These are phyloP conservation scores for Talaromyces adpressus DNA, from an alignment of 495 filamentous ascomycete species.

Conservation along the genomic window DNA sequence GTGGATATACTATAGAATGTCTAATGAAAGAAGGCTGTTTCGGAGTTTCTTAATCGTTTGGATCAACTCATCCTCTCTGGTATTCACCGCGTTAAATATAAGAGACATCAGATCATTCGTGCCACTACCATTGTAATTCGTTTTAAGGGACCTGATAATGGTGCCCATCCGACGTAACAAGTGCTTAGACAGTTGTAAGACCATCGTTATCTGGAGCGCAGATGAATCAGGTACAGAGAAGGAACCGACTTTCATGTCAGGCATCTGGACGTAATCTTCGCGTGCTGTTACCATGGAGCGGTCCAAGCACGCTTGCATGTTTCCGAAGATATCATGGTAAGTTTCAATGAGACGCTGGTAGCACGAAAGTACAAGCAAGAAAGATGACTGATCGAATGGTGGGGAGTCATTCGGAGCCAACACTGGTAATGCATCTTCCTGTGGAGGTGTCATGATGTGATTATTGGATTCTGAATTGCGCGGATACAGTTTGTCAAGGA, in stretches of 20 bases:
- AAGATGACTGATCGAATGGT: conserved; percentile 6
- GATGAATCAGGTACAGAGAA: conserved; percentile 11
- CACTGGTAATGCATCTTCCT: background rate
- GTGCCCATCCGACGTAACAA: conserved; percentile 8
- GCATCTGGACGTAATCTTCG: conserved; percentile 11
- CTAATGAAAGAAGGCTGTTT: conserved; percentile 1
- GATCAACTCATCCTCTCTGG: conserved; percentile 2
- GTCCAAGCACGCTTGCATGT: conserved; percentile 11
- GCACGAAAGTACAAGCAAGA: conserved; percentile 9
- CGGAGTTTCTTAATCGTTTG: conserved; percentile 2
- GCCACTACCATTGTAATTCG: background rate
- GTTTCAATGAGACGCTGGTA: conserved; percentile 11
- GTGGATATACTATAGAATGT: background rate
- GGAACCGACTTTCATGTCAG: conserved; percentile 7
- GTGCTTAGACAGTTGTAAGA: conserved; percentile 9
- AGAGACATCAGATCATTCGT: conserved; percentile 3
- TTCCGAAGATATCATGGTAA: conserved; percentile 8
- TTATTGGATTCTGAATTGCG: conserved; percentile 3
- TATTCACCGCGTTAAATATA: background rate
- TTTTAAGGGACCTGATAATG: conserved; percentile 9
- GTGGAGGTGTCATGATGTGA: background rate
- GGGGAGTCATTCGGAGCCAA: background rate
- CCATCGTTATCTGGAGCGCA: conserved; percentile 8
- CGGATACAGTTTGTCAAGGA: conserved; percentile 7
- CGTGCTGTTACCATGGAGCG: conserved; percentile 9